phyloP scores from a whole-genome alignment of 345 rosid species.

The Hirschfeldia incana region DNA sequence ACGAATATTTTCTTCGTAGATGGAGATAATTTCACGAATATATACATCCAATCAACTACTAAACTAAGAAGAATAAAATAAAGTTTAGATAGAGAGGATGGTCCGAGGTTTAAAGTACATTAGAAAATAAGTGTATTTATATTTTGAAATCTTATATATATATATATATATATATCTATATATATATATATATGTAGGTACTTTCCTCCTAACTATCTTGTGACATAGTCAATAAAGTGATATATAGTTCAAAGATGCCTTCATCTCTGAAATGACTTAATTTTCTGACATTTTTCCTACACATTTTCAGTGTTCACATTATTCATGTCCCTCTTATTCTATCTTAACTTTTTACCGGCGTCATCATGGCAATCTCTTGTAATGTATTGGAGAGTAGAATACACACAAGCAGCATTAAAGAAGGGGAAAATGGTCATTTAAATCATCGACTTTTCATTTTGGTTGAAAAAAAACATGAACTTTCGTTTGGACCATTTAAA shows the following conservation, averaged over 20 bases:
- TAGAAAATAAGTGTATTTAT: not conserved
- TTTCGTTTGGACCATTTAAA: no score
- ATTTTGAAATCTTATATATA: not conserved
- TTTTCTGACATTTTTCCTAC: slow-evolving; percentile 14
- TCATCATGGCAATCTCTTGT: not conserved
- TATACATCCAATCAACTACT: slow-evolving; percentile 22
- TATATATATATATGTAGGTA: not conserved
- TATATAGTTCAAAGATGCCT: slow-evolving; percentile 18
- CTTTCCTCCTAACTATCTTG: slow-evolving; percentile 37
- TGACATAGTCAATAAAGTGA: slow-evolving; percentile 29
- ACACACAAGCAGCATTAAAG: not conserved
- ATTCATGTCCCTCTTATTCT: not conserved
- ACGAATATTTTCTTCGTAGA: slow-evolving; percentile 22
- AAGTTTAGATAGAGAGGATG: slow-evolving; percentile 23
- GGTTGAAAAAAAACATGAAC: no score
- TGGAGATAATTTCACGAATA: slow-evolving; percentile 24
- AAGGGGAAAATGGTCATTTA: no score
- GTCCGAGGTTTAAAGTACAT: slow-evolving; percentile 25
- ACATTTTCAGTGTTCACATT: slow-evolving; percentile 21
- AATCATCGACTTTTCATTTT: no score
- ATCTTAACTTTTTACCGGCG: not conserved
- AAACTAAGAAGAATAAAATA: slow-evolving; percentile 19
- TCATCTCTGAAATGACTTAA: slow-evolving; percentile 21
- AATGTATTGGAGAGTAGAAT: not conserved
- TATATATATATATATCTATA: no score